Evolutionary conservation across 2,329 filamentous ascomycete genomes (phyloP).

Genomic region (Furcasterigmium sp.): DNA sequence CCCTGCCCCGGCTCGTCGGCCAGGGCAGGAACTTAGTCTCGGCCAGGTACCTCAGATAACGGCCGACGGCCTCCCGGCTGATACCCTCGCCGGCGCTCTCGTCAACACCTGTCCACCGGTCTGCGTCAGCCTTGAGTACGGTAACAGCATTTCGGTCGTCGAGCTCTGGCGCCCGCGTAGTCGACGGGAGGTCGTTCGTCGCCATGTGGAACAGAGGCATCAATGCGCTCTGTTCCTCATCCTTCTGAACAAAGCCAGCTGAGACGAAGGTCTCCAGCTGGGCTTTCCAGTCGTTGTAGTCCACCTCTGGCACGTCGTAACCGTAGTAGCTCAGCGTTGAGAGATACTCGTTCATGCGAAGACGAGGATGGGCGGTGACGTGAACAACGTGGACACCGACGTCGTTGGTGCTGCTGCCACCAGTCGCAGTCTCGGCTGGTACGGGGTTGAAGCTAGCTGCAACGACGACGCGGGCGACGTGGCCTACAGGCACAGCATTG

Average conservation of each 20-base stretch:
- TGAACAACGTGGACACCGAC: conserved; percentile 57
- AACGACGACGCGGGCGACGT: conserved; percentile 76
- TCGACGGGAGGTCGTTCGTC: conserved; percentile 59
- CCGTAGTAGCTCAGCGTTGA: conserved; percentile 65
- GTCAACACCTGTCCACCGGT: conserved; percentile 42
- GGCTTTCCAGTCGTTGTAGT: conserved; percentile 64
- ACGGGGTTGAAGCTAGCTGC: conserved; percentile 65
- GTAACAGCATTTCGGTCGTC: conserved; percentile 61
- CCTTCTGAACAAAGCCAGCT: conserved; percentile 25
- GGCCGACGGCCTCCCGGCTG: conserved; percentile 16
- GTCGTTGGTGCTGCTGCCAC: conserved; percentile 4
- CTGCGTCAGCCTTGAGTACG: conserved; percentile 50
- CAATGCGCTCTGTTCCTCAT: conserved; percentile 41
- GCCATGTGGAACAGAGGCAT: conserved; percentile 70
- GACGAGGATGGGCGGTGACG: conserved; percentile 72
- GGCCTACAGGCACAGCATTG: conserved; percentile 82
- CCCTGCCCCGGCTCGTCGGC: conserved; percentile 19
- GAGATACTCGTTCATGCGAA: conserved; percentile 74
- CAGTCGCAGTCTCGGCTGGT: conserved; percentile 10
- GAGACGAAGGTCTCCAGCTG: conserved; percentile 65
- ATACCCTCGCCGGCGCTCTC: conserved; percentile 40
- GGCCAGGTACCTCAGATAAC: conserved; percentile 20
- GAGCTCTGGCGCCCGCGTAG: conserved; percentile 67
- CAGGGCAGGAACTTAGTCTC: conserved; percentile 22
- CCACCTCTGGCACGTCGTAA: conserved; percentile 61